Evolutionary conservation across 148 eudicot genomes (phyloP), one percentile per base, ranked within the genome.

Genomic region (Fallopia convolvulus): DNA sequence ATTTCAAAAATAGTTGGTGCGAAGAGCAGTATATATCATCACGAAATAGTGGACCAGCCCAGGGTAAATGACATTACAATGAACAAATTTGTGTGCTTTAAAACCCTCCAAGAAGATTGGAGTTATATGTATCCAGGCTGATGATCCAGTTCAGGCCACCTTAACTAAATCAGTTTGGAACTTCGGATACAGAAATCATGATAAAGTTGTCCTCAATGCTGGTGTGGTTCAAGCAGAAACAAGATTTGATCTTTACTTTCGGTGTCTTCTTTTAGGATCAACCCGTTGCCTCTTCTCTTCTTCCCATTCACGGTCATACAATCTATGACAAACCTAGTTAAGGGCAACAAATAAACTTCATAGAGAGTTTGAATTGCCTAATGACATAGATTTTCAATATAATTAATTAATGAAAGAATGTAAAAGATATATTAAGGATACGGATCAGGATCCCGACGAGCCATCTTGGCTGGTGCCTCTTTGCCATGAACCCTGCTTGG

Each of bases 251-350:
- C 73, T 86, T 1, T 86, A 96, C 80, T 96, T 96, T 77, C 99
- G 86, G 70, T 91, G 98, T 79, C 99, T 78, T 74, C 98, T 88
- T 85, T 96, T 96, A 50, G 92, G 91, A 80, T 96, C 99, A 58
- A 85, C 94, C 81, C 98, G 88, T 84, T 82, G 99, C 77, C 97
- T 86, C 85, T 96, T 96, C 83, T 96, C 99, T 15, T 96, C 99
- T 32, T 96, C 99, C 97, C 94, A 96, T 9, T 96, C 99, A 40
- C 99, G 90, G 70, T 96, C 99, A 68, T 90, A 90, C 76, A 90
- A 78, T 71, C 99, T 96, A 77, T 66, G 79, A 75, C 0, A 33
- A 74, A 20, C 41, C 32, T 20, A 61, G 83, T 96, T 52, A 21
- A 39, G 21, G 55, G 23, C 61, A 55, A 55, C 61, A 52, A 17